Evolutionary conservation across 1,139 yeast genomes (phyloP).

Genomic region (Magnusiomyces suaveolens): DNA sequence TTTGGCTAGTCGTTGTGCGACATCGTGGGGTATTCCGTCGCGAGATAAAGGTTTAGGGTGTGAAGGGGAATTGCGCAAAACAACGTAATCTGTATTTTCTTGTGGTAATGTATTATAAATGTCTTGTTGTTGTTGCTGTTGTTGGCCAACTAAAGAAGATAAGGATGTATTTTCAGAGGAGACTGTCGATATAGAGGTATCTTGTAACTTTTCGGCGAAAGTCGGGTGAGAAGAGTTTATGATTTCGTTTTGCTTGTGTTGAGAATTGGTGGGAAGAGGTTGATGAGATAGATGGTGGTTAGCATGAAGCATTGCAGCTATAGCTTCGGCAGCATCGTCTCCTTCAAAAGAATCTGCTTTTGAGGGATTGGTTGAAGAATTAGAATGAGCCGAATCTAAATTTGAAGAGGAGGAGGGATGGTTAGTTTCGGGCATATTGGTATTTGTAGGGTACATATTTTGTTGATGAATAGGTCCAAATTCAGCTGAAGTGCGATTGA

Average conservation of each 20-base stretch:
- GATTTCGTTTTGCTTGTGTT: neutral
- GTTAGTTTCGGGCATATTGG: too few species aligned
- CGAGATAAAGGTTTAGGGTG: neutral
- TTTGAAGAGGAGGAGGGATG: neutral
- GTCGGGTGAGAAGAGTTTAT: neutral
- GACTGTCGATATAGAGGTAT: neutral
- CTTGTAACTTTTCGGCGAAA: neutral
- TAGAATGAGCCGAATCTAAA: neutral
- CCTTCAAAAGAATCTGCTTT: neutral
- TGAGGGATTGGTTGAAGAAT: too few species aligned
- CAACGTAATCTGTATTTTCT: neutral
- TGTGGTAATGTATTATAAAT: neutral
- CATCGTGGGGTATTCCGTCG: neutral
- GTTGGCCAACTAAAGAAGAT: neutral
- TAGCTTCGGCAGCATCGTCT: neutral
- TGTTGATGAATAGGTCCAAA: too few species aligned
- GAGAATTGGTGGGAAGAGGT: neutral
- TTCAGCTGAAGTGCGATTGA: too few species aligned
- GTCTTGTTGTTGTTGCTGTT: neutral
- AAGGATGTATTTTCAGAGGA: neutral
- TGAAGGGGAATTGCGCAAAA: neutral
- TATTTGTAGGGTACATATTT: too few species aligned
- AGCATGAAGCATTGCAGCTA: neutral
- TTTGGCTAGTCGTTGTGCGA: neutral
- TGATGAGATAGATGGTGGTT: neutral